Evolutionary conservation across 2,329 filamentous ascomycete species (phyloP), one percentile per base, ranked within the genome.

Genomic region (Graphilbum fragrans): DNA sequence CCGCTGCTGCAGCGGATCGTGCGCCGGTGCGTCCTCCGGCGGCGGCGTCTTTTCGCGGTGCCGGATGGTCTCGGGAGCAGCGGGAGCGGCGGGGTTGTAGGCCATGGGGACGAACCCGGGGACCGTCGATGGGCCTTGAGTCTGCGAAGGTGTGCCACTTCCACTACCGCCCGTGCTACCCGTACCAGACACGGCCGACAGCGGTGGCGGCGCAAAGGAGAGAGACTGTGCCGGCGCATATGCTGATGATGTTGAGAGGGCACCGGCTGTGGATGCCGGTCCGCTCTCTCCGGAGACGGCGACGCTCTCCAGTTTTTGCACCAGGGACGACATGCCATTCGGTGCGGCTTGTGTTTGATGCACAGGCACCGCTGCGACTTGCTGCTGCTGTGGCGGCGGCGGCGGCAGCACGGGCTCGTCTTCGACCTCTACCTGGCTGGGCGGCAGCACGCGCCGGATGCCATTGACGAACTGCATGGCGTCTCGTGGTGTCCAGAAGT

Each of bases 11-110:
- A 80, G 59, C 3, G 75, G 76, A 37, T 50, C 17, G 49, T 77
- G 72, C 3, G 67, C 62, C 12, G 67, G 72, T 32, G 68, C 75
- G 51, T 87, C 83, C 27, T 79, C 73, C 4, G 80, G 81, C 4
- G 84, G 83, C 2, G 83, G 84, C 1, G 84, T 90, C 68, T 87
- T 87, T 58, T 88, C 84, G 37, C 84, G 72, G 56, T 84, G 75
- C 18, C 71, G 66, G 39, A 87, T 77, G 19, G 73, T 67, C 56
- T 88, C 83, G 1, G 83, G 82, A 0, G 82, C 81, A 0, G 82
- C 70, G 5, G 84, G 84, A 2, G 83, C 82, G 1, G 84, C 83
- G 3, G 84, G 84, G 54, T 88, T 88, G 55, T 88, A 88, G 3
- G 81, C 74, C 63, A 85, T 77, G 0, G 80, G 80, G 8, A 61